A percentile compares a stretch with the other conserved stretches of the same genome.
Evolutionary conservation across 2,329 filamentous ascomycete genomes (phyloP).

Genomic region (Fusarium redolens): DNA sequence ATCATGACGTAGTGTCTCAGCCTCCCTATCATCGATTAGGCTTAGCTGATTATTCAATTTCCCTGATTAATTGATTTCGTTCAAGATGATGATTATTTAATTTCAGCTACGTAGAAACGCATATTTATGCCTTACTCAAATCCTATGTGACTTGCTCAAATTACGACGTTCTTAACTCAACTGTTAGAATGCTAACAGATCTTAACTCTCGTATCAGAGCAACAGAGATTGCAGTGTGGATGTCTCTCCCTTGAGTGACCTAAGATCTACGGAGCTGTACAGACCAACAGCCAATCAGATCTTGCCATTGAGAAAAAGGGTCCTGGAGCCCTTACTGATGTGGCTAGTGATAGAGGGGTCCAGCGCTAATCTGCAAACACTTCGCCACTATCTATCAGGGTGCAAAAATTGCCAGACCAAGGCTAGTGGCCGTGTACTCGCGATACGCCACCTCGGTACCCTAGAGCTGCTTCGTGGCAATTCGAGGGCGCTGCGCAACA

Average conservation of each 20-base stretch:
- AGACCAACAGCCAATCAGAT: not conserved
- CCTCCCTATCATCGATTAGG: not conserved
- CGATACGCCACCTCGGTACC: not conserved
- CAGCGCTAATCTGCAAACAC: not conserved
- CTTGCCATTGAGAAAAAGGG: not conserved
- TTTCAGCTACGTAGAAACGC: not conserved
- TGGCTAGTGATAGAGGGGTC: not conserved
- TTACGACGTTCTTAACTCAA: not conserved
- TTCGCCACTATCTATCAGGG: not conserved
- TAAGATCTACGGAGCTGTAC: not conserved
- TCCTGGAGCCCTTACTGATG: not conserved
- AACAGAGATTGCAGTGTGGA: not conserved
- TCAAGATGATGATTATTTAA: not conserved
- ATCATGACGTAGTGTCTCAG: constrained; percentile 1
- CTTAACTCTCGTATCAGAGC: not conserved
- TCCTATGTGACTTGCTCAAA: no score
- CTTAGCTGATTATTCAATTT: not conserved
- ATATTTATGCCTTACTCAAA: not conserved
- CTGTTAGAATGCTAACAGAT: not conserved
- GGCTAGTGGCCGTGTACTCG: not conserved
- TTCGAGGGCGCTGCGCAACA: not conserved
- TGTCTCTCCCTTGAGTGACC: not conserved
- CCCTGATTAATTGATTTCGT: not conserved
- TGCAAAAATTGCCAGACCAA: not conserved
- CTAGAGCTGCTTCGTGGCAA: not conserved